phyloP scores from a whole-genome alignment of 345 rosid species.

The Sonneratia alba region DNA sequence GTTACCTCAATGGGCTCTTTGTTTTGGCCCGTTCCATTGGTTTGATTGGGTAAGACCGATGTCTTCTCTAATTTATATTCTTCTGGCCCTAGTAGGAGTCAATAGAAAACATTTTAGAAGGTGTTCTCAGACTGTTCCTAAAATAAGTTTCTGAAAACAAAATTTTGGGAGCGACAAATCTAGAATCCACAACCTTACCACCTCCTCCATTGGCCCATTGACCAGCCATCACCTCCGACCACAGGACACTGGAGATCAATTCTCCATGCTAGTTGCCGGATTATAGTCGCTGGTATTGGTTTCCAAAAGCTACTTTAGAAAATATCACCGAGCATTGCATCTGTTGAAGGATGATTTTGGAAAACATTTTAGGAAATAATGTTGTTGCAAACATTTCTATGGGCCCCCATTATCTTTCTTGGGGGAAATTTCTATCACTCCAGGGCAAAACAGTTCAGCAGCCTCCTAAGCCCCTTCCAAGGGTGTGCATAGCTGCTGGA shows the following conservation, averaged over 20 bases:
- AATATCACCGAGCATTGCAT: not conserved
- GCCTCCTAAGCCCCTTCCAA: too few relatives aligned
- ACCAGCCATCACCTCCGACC: not conserved
- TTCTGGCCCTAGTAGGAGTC: not conserved
- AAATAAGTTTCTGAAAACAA: not conserved
- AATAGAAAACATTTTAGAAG: not conserved
- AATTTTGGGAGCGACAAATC: not conserved
- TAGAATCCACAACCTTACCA: not conserved
- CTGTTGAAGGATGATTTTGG: not conserved
- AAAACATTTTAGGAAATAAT: not conserved
- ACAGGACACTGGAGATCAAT: not conserved
- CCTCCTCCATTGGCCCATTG: not conserved
- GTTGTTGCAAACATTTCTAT: not conserved
- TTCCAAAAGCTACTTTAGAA: not conserved
- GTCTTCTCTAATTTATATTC: conserved; percentile 1
- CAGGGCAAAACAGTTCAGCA: too few relatives aligned
- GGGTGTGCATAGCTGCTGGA: too few relatives aligned
- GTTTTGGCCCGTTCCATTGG: conserved; percentile 90
- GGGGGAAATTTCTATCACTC: too few relatives aligned
- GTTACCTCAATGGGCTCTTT: conserved; percentile 86
- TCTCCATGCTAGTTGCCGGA: not conserved
- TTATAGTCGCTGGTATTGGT: not conserved
- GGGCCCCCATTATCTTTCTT: not conserved
- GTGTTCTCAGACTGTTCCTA: not conserved
- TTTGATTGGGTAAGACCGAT: conserved; percentile 57